Percentiles rank a stretch among this genome's conserved stretches.
phyloP scores from a whole-genome alignment of 306 rosid species.

The Trifolium pratense region DNA sequence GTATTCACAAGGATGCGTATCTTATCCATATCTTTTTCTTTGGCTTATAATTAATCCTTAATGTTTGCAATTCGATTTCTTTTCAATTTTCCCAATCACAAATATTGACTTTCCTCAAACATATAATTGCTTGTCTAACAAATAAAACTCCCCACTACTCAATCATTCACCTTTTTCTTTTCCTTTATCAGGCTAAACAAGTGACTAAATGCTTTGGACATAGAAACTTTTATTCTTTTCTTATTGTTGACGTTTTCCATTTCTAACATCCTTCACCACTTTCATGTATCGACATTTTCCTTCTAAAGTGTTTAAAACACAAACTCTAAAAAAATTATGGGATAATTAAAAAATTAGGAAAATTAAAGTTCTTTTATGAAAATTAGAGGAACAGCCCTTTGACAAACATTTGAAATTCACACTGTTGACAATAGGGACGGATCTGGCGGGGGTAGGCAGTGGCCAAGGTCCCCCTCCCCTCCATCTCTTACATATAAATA shows the following conservation, averaged over 20 bases:
- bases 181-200: slow-evolving; percentile 15
- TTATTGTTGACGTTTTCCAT: neutral
- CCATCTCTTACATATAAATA: no score
- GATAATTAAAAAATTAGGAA: no score
- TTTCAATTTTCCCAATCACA: slow-evolving; percentile 1
- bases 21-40: slow-evolving; percentile 4
- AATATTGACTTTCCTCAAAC: slow-evolving; percentile 21
- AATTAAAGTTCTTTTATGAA: no score
- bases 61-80: neutral
- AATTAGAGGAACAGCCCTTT: no score
- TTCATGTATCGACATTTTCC: neutral
- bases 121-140: slow-evolving; percentile 29
- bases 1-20: slow-evolving; percentile 21
- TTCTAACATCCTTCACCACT: neutral
- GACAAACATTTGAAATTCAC: no score
- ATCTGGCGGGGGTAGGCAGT: no score
- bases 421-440: no score
- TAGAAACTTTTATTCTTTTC: neutral
- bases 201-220: slow-evolving; percentile 29
- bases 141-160: slow-evolving; percentile 17
- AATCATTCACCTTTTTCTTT: slow-evolving; percentile 30
- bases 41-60: slow-evolving; percentile 1
- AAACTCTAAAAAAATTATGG: neutral
- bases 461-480: no score
- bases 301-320: neutral